Percentiles rank a stretch among this genome's conserved stretches.
phyloP scores from a whole-genome alignment of 2,329 filamentous ascomycete genomes.

The Zymoseptoria brevis region DNA sequence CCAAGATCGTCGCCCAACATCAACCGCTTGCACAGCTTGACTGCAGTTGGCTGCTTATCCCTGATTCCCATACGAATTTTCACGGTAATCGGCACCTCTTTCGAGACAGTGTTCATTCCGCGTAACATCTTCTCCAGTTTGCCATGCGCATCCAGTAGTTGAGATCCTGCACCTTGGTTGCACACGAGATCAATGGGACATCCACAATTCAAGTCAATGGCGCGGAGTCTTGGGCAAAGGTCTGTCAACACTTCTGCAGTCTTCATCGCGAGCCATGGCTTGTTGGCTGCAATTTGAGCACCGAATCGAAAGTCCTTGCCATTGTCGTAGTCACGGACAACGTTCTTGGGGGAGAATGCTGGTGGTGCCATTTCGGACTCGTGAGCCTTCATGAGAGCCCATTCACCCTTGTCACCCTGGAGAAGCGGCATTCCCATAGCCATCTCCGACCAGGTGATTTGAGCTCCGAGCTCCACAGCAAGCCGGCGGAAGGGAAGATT shows the following conservation, averaged over 20 bases:
- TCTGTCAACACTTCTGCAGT: constrained; percentile 72
- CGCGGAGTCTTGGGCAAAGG: constrained; percentile 72
- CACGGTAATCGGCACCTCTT: constrained; percentile 82
- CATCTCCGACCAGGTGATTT: constrained; percentile 98
- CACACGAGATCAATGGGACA: constrained; percentile 95
- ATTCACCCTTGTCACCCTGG: constrained; percentile 84
- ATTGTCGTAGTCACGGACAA: constrained; percentile 74
- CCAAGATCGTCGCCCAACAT: constrained; percentile 73
- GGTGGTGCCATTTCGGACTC: constrained; percentile 71
- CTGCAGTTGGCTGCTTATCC: constrained; percentile 68
- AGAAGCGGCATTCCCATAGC: constrained; percentile 84
- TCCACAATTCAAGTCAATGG: constrained; percentile 93
- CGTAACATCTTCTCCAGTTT: constrained; percentile 92
- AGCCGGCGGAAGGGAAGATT: constrained; percentile 91
- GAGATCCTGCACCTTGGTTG: constrained; percentile 80
- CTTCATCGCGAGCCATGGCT: constrained; percentile 84
- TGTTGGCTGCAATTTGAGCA: constrained; percentile 85
- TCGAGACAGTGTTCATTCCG: constrained; percentile 91
- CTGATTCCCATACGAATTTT: constrained; percentile 91
- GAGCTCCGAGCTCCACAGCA: constrained; percentile 79
- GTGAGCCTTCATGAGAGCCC: constrained; percentile 90
- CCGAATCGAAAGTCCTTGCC: constrained; percentile 79
- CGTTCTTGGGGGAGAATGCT: constrained; percentile 49
- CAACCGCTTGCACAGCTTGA: constrained; percentile 73
- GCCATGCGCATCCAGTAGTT: constrained; percentile 74